phyloP scores from a whole-genome alignment of 202 grass and related monocot genomes.

The Brachypodium distachyon region DNA sequence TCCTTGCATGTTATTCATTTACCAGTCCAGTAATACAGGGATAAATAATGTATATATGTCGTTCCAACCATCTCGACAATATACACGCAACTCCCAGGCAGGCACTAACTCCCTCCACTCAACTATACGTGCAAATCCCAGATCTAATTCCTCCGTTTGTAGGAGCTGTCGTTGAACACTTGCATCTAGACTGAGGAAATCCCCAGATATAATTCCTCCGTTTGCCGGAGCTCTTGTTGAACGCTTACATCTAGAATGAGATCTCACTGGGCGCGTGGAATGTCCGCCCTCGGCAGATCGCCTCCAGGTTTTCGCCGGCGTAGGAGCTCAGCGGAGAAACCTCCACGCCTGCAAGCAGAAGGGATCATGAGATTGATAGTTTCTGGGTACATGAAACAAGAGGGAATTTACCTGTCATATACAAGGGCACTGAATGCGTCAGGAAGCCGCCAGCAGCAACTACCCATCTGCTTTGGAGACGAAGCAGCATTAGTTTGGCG shows the following conservation, averaged over 20 bases:
- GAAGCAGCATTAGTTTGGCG: slow-evolving; percentile 83
- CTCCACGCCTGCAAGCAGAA: slow-evolving; percentile 55
- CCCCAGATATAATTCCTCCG: background rate
- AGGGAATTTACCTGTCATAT: slow-evolving; percentile 73
- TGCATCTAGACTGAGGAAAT: too few species aligned
- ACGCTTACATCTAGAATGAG: slow-evolving; percentile 37
- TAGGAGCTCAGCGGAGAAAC: slow-evolving; percentile 86
- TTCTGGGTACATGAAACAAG: background rate
- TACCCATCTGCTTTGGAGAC: slow-evolving; percentile 98
- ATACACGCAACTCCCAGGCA: slow-evolving; percentile 10
- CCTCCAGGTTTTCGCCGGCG: slow-evolving; percentile 75
- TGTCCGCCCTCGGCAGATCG: slow-evolving; percentile 82
- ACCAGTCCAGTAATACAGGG: too few species aligned
- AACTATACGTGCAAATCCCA: too few species aligned
- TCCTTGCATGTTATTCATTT: slow-evolving; percentile 1
- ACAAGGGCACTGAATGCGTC: slow-evolving; percentile 92
- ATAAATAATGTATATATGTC: background rate
- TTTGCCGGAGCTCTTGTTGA: background rate
- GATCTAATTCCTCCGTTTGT: too few species aligned
- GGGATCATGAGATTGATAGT: background rate
- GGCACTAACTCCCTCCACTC: too few species aligned
- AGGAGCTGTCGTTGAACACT: too few species aligned
- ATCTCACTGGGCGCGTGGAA: slow-evolving; percentile 92
- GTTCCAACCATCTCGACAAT: slow-evolving; percentile 14
- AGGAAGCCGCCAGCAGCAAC: slow-evolving; percentile 94